Evolutionary conservation across 768 basidiomycete species (phyloP).

Genomic region (Clitopilus hobsonii): DNA sequence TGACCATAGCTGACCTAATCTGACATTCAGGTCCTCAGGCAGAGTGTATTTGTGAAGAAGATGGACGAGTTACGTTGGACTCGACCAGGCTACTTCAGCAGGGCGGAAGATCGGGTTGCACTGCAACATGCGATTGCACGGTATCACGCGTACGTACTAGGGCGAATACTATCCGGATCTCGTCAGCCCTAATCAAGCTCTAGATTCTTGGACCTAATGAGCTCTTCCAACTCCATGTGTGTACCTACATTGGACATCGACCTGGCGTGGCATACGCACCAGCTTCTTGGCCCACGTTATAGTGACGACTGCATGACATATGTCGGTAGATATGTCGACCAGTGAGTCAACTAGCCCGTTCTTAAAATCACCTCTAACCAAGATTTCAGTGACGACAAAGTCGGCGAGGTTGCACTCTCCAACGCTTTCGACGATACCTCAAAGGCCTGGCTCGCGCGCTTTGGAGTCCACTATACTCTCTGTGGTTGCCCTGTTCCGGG

Average conservation of each 20-base stretch:
- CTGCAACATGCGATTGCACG: slow-evolving; percentile 46
- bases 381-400: slow-evolving; percentile 33
- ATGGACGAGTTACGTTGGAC: slow-evolving; percentile 52
- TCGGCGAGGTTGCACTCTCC: slow-evolving; percentile 17
- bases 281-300: slow-evolving; percentile 42
- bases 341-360: slow-evolving; percentile 22
- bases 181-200: neutral
- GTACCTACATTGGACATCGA: slow-evolving; percentile 63
- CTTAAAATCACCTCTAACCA: neutral
- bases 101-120: slow-evolving; percentile 28
- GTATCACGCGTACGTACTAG: slow-evolving; percentile 51
- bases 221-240: slow-evolving; percentile 30
- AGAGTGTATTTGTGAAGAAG: slow-evolving; percentile 47
- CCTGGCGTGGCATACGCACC: slow-evolving; percentile 65
- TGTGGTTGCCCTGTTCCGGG: slow-evolving; percentile 50
- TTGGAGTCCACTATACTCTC: slow-evolving; percentile 42
- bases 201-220: slow-evolving; percentile 46
- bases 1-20: neutral
- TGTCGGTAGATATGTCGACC: slow-evolving; percentile 38
- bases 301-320: slow-evolving; percentile 30
- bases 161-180: neutral
- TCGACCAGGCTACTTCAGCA: slow-evolving; percentile 33
- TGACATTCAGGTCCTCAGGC: slow-evolving; percentile 41
- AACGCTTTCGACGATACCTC: slow-evolving; percentile 21
- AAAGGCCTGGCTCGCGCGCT: slow-evolving; percentile 31